Evolutionary conservation across 306 rosid genomes (phyloP), one percentile per base, ranked within the genome.

Genomic region (Dryas octopetala): DNA sequence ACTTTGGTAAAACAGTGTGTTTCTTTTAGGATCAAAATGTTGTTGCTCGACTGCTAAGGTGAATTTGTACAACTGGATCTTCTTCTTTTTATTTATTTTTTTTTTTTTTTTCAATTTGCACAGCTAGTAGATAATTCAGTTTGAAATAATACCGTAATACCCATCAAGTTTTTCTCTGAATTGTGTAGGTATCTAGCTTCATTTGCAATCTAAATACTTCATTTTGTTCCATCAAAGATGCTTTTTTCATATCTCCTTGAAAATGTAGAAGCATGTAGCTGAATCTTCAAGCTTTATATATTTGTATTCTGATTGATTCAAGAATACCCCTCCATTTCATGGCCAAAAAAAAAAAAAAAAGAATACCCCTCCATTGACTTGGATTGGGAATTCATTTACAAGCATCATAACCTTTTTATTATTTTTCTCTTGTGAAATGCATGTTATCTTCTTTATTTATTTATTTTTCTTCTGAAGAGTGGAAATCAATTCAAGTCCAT

Each of bases 41-140:
- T 73, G 75, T 82, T 74, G 75, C 92, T 87, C 85, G 51, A 45
- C 61, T 82, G 62, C 68, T 75, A 88, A 80, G 88, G 81, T 78
- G 69, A 38, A 54, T 55, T 75, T 79, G 17, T 49, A 16, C 44
- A 4, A 14, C 38, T 16, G 32, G 14, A 44, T 44, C 14, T 9
- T 9, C 4, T 11, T 41, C 11, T 17, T 6, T 54, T 23, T 23
- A 23, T 23, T 23, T 23, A 23, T 23, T 23, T 23, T 17, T 9
- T 2, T 71, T 17, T 38, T 11, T 54, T 46, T 71, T 43, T 70
- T 51, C 38, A 9, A 48, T 68, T 28, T 28, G 47, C 15, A 32
- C 61, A 15, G 59, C 59, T n/a, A 5, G 6, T 2, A 4, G 7
- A 7, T n/a, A 54, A 15, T 54, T 54, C 26, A 2, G 23, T 15